Conservation (phyloP, 139 green algal species). For the Klebsormidium nitens region DNA sequence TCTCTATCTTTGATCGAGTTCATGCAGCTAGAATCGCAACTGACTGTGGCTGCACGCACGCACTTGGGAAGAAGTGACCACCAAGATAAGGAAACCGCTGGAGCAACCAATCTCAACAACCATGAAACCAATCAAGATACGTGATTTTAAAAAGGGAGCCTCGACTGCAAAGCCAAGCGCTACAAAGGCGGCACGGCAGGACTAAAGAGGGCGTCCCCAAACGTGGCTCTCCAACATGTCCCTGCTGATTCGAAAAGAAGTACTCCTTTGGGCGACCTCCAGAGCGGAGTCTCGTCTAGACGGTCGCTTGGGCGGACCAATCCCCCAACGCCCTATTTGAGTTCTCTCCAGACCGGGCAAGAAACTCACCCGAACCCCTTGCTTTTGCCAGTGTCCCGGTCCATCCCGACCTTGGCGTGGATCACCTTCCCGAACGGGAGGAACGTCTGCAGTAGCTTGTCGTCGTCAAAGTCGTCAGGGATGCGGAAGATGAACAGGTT, state of each 20-base stretch:
- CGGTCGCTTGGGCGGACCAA: neutral
- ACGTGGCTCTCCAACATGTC: neutral
- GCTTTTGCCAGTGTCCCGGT: slow-evolving; percentile 31
- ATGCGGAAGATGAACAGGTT: slow-evolving; percentile 43
- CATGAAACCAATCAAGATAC: too few species aligned
- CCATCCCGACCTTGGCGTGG: slow-evolving; percentile 14
- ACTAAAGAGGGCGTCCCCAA: neutral
- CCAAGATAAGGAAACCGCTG: too few species aligned
- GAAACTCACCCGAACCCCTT: slow-evolving; percentile 15
- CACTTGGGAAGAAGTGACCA: too few species aligned
- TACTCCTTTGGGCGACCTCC: neutral
- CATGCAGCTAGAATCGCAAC: too few species aligned
- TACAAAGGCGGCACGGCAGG: slow-evolving; percentile 4
- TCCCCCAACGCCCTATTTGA: neutral
- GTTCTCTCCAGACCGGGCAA: neutral
- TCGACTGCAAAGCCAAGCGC: slow-evolving; percentile 9
- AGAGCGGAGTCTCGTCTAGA: neutral
- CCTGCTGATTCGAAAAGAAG: neutral
- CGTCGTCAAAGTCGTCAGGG: slow-evolving; percentile 30
- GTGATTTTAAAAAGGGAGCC: too few species aligned
- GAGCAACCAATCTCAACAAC: too few species aligned
- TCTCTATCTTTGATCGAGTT: too few species aligned
- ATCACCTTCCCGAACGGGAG: slow-evolving; percentile 21
- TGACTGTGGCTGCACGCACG: too few species aligned
- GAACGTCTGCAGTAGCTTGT: slow-evolving; percentile 21